Conservation (phyloP, 345 rosid species). For the Rhodamnia rubescens region DNA sequence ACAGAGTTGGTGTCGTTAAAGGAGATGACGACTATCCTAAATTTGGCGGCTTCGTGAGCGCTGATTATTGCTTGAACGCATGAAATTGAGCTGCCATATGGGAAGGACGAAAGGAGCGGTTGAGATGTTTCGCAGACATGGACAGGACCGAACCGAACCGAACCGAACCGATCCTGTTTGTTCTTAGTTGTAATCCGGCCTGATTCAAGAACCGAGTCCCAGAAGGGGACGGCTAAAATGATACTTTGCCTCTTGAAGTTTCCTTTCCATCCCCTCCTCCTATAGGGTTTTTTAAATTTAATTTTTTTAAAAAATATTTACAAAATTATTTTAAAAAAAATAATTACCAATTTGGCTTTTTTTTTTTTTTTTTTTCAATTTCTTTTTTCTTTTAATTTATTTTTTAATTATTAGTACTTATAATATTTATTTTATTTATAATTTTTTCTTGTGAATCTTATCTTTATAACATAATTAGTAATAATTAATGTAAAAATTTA, state of each 20-base stretch:
- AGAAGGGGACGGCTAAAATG: neutral
- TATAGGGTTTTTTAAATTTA: too few relatives aligned
- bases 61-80: neutral
- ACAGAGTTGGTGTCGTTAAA: neutral
- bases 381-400: too few relatives aligned
- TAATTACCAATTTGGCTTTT: too few relatives aligned
- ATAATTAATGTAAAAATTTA: too few relatives aligned
- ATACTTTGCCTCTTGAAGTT: neutral
- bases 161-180: neutral
- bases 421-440: too few relatives aligned
- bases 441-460: too few relatives aligned
- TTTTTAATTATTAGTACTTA: too few relatives aligned
- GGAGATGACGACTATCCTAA: neutral
- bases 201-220: neutral
- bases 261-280: neutral
- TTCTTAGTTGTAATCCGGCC: neutral
- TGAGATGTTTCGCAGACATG: neutral
- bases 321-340: too few relatives aligned
- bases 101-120: neutral
- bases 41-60: neutral
- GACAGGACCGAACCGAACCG: neutral
- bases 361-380: too few relatives aligned
- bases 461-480: too few relatives aligned
- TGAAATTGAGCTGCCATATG: neutral
- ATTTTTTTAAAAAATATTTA: too few relatives aligned